Evolutionary conservation across 2,329 filamentous ascomycete species (phyloP).

Genomic region (Emericellopsis cladophorae): DNA sequence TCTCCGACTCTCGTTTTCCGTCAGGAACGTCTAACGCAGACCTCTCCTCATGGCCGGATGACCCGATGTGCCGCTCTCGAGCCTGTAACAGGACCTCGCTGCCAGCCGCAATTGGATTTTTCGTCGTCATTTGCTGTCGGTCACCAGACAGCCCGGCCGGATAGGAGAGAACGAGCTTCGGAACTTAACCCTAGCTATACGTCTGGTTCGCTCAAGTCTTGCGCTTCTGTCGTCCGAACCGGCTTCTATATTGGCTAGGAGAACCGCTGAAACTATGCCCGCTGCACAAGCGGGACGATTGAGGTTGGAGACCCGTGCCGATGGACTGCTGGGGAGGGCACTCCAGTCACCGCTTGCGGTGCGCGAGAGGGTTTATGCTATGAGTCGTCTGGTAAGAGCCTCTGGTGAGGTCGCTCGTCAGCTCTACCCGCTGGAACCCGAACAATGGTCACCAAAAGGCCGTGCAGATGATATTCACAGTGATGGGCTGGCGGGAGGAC

Average conservation of each 20-base stretch:
- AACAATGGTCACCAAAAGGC: constrained; percentile 36
- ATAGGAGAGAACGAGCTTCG: constrained; percentile 52
- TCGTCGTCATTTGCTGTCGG: constrained; percentile 22
- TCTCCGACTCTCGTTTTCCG: constrained; percentile 62
- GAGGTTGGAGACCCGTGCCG: constrained; percentile 16
- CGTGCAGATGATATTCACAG: constrained; percentile 19
- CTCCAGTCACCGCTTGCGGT: constrained; percentile 41
- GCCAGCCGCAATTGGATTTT: constrained; percentile 33
- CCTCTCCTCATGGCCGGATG: constrained; percentile 23
- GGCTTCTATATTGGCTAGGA: constrained; percentile 45
- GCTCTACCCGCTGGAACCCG: constrained; percentile 51
- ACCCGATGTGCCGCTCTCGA: constrained; percentile 44
- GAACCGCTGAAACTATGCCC: constrained; percentile 19
- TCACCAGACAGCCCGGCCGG: constrained; percentile 25
- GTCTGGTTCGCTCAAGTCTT: constrained; percentile 58
- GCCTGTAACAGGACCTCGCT: constrained; percentile 44
- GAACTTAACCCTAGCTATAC: constrained; percentile 94
- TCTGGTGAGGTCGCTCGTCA: constrained; percentile 67
- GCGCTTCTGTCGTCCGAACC: constrained; percentile 56
- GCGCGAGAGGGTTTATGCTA: constrained; percentile 50
- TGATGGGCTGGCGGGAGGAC: not conserved
- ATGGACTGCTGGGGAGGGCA: constrained; percentile 36
- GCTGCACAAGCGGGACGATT: constrained; percentile 36
- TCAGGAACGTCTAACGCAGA: constrained; percentile 46
- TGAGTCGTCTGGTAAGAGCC: constrained; percentile 69